Evolutionary conservation across 306 rosid species (phyloP), one percentile per base, ranked within the genome.

Genomic region (Begonia fuchsioides): DNA sequence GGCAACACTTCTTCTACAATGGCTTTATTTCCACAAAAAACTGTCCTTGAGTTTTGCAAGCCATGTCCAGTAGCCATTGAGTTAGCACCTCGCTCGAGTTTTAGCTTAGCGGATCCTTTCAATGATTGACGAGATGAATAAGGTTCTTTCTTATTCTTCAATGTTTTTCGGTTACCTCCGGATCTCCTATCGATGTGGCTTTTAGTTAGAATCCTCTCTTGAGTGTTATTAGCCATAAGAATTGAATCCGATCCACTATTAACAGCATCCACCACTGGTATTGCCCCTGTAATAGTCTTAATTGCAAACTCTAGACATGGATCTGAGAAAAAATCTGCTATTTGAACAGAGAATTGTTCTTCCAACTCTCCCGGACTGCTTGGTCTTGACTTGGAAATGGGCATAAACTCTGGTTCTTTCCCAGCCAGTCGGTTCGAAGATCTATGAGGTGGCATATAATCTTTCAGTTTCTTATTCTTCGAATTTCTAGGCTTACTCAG

Each of bases 381-480:
- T 51, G 74, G 79, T 44, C 51, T 64, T 49, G 57, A 15, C 45
- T 55, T 62, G 54, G 54, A 61, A 49, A 68, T 54, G 41, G 48
- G 54, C 61, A 50, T 55, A 49, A 62, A 67, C 58, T 70, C 75
- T 59, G 80, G 82, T 62, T 65, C 73, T 62, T 47, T 14, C 56
- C 83, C 86, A 68, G 96, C 76, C 61, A 84, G 84, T 66, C 93
- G 75, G 17, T 51, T 81, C 13, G 95, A 88, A 55, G 63, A 76
- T 15, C 95, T 80, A 43, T 55, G 66, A 49, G 68, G 66, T 65
- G 66, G 54, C 53, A 18, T 67, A 55, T 59, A 65, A 13, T 72
- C 64, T 53, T 72, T 26, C 35, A 26, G 35, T 5, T 26, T 68
- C 60, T 73, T 58, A 56, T 39, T 49, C 54, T 43, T 72, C 15